Base-by-base conservation (phyloP, 352 stramenopile genomes). In the Phytophthora hibernalis region DNA sequence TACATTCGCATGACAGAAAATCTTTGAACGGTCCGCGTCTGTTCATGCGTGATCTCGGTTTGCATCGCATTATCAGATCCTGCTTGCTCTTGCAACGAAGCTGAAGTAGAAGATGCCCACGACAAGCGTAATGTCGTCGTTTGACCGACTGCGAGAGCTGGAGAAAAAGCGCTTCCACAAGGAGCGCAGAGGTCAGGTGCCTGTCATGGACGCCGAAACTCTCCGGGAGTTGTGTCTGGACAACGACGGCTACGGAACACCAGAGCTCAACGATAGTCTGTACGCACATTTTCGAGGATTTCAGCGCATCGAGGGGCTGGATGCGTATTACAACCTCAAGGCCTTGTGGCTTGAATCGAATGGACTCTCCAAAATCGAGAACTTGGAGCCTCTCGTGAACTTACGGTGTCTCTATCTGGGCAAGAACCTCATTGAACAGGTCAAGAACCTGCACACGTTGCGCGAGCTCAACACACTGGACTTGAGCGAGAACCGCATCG, bases 311-410 rank as follows among this genome's bases (percentile, higher is more conserved):
- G 91, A 98, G 60, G 97, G 97, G 20, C 80, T 99, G 2, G 92
- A 98, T 26, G 75, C 86, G 35, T 99, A 98, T 75, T 92, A 76
- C 50, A 96, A 89, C 20, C 79, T 98, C 50, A 98, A 97, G 69
- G 87, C 92, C 42, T 76, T 99, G n/a, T 99, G 91, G 91, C 87
- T 99, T 18, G 95, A 98, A 69, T 96, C 89, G 1, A 99, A 99
- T 67, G 95, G 93, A 9, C 82, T 99, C 30, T 75, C 68, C 18
- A 89, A 75, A 65, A 91, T 98, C 28, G 91, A 93, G 54, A 90
- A 90, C 64, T 74, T 98, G 33, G 58, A 69, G 35, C 59, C 86
- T 49, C 73, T 98, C 5, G 60, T 74, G 11, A 75, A 94, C 22
- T 62, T 99, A 20, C 76, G 95, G 38, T 98, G 93, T 65, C 73